Evolutionary conservation across 108 stramenopile genomes (phyloP), one percentile per base, ranked within the genome.

Genomic region (Cylindrotheca fusiformis): DNA sequence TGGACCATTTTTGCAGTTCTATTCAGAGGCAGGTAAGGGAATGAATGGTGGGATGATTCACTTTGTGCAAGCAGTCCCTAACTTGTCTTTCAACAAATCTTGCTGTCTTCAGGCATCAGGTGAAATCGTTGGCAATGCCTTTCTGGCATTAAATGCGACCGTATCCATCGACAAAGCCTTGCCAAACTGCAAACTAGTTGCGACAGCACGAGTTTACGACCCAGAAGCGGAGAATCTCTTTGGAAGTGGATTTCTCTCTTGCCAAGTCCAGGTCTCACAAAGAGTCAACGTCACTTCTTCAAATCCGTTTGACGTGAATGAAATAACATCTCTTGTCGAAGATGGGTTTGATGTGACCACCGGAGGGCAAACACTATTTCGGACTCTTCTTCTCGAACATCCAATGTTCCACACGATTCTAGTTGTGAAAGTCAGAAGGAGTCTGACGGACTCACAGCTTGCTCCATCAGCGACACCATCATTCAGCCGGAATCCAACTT

Each of bases 11-110:
- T 21, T 71, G 69, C 31, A 8, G 32, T 21, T 51, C 57, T 6
- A 31, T 71, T 4, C 46, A 71, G 50, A 25, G 29, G 4, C 69
- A 71, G 61, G 69, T 71, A 49, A 17, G 69, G 45, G n/a, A 22
- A 14, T 0, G 4, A 22, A n/a, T n/a, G n/a, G n/a, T n/a, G n/a
- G 29, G 17, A 0, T 31, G 29, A 31, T 22, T 56, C 12, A 26
- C 14, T 25, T 1, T 14, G 12, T 12, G 28, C 27, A 29, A 56
- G 29, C 14, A 17, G 28, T 56, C 29, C 10, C 22, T 52, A 12
- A 52, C 20, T 20, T 23, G 17, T 46, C n/a, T 0, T 46, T 46
- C n/a, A 0, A 0, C 45, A 18, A 18, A 10, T 14, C n/a, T n/a
- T n/a, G n/a, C n/a, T n/a, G n/a, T n/a, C n/a, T n/a, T n/a, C n/a